Evolutionary conservation across 192 early-diverging fungal genomes (phyloP), one percentile per base, ranked within the genome.

Genomic region (Borealophlyctis nickersoniae): DNA sequence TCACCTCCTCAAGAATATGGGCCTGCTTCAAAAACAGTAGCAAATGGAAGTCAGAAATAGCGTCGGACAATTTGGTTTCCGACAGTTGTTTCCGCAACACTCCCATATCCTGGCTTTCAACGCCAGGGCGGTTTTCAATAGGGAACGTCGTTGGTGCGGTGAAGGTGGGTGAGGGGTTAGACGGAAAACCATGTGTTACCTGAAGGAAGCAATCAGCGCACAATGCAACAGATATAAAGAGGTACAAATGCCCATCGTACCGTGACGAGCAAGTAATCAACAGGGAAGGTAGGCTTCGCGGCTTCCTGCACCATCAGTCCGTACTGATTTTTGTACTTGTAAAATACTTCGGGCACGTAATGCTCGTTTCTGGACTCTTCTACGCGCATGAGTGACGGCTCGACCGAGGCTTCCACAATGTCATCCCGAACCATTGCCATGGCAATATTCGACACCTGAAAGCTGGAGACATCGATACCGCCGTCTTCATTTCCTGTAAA

Each of bases 301-400:
- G 88, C 82, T 51, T 92, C 85, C 56, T 92, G 82, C 3, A 98
- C 95, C 34, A 86, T 72, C 11, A 93, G 71, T 22, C 87, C 87
- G 75, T 99, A 99, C 70, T 96, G 85, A 81, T 99, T 99, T 67
- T 87, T 92, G 73, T 91, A 94, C 71, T 89, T 90, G 81, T 96
- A 99, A 67, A 96, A 93, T 22, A 99, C 88, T 36, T 99, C 96
- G 0, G 95, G 96, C 23, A 99, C 90, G 70, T 99, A 99, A 26
- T 89, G 83, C 33, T 87, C 80, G 60, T 79, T 74, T 4, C 84
- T 87, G 22, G 85, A 70, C 58, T 87, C 86, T 64, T 86, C 83
- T 23, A 98, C 92, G 3, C 90, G 84, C 88, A 98, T 88, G 56
- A 92, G 79, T 26, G 81, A 78, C 3, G 96, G 94, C 32, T 92